Conservation (phyloP, 2,329 filamentous ascomycete genomes). For the Talaromyces sp. region DNA sequence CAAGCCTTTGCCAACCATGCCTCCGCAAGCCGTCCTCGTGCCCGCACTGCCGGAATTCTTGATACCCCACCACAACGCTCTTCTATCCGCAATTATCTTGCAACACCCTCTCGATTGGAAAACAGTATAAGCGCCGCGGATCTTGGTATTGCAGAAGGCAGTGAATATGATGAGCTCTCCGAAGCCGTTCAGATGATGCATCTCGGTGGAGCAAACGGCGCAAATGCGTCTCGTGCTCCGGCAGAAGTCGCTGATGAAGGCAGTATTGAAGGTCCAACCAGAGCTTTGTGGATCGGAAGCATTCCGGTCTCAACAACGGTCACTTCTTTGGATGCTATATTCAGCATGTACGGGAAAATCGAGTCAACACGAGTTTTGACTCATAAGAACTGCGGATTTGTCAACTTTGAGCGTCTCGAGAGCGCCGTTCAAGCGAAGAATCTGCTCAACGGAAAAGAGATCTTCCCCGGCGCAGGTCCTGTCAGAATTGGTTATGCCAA, state of each 20-base stretch:
- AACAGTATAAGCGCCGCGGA: slow-evolving; percentile 73
- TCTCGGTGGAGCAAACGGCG: slow-evolving; percentile 42
- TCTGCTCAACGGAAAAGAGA: slow-evolving; percentile 91
- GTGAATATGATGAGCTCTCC: slow-evolving; percentile 74
- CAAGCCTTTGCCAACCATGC: slow-evolving; percentile 88
- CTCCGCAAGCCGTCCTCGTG: slow-evolving; percentile 76
- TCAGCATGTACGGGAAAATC: slow-evolving; percentile 87
- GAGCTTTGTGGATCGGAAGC: slow-evolving; percentile 93
- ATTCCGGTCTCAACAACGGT: slow-evolving; percentile 96
- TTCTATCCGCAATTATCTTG: slow-evolving; percentile 69
- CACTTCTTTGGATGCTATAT: slow-evolving; percentile 90
- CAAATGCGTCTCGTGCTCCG: slow-evolving; percentile 59
- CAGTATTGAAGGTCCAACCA: slow-evolving; percentile 81
- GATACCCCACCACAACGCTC: slow-evolving; percentile 68
- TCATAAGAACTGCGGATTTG: slow-evolving; percentile 98
- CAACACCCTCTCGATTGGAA: slow-evolving; percentile 71
- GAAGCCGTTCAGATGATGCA: slow-evolving; percentile 80
- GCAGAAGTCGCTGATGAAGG: slow-evolving; percentile 72
- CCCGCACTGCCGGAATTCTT: slow-evolving; percentile 84
- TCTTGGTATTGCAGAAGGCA: slow-evolving; percentile 68
- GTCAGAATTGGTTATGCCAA: slow-evolving; percentile 97
- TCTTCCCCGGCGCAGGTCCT: slow-evolving; percentile 92
- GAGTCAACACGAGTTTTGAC: slow-evolving; percentile 89
- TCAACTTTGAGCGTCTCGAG: slow-evolving; percentile 91
- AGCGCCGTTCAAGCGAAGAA: slow-evolving; percentile 87